phyloP scores from a whole-genome alignment of 768 basidiomycete species.

The Pseudohyphozyma bogoriensis region DNA sequence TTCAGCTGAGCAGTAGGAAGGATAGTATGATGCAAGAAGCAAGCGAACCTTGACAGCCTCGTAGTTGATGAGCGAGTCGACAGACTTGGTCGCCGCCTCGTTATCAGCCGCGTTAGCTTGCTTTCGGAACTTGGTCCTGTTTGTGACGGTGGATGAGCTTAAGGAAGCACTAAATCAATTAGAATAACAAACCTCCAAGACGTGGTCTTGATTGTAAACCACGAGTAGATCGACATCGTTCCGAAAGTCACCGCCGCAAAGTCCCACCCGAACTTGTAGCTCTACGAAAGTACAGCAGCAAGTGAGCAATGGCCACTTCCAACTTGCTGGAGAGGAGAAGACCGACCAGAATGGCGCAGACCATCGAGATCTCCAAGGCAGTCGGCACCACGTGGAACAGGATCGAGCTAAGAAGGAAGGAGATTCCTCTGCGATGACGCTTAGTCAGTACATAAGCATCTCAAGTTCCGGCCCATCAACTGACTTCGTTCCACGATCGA shows the following conservation, averaged over 20 bases:
- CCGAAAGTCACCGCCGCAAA: constrained; percentile 81
- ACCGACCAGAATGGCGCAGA: constrained; percentile 88
- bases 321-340: background rate
- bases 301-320: constrained; percentile 4
- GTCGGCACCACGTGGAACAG: constrained; percentile 93
- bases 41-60: constrained; percentile 90
- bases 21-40: background rate
- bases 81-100: constrained; percentile 82
- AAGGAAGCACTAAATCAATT: too few species aligned
- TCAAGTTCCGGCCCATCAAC: constrained; percentile 21
- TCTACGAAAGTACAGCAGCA: constrained; percentile 45
- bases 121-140: constrained; percentile 80
- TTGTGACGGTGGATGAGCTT: background rate
- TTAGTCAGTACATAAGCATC: background rate
- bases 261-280: constrained; percentile 94
- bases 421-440: constrained; percentile 62
- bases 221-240: constrained; percentile 82
- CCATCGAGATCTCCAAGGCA: constrained; percentile 88
- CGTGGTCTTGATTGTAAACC: constrained; percentile 94
- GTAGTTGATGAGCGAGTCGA: constrained; percentile 94
- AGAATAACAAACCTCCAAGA: constrained; percentile 65
- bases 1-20: background rate
- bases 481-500: constrained; percentile 95
- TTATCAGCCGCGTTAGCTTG: constrained; percentile 95
- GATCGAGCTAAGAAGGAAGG: constrained; percentile 84